Base-by-base conservation (phyloP, 768 basidiomycete species). In the Lentinus tigrinus region DNA sequence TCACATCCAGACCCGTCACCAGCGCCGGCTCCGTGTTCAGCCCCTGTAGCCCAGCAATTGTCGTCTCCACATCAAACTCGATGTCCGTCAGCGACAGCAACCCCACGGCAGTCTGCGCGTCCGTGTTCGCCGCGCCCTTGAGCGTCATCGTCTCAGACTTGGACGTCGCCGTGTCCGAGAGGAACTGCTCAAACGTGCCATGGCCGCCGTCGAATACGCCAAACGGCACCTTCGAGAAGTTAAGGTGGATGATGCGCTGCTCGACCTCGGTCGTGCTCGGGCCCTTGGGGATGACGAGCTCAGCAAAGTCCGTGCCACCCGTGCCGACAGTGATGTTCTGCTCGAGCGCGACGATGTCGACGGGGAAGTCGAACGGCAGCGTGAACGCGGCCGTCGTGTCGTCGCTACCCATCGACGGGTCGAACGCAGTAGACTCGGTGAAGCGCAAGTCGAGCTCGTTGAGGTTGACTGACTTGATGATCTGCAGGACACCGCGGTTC, bases 281-380 rank as follows among this genome's bases (percentile, higher is more conserved):
- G 2, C 76, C 78, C 54, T 80, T 79, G 0, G 87, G 87, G 44
- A 91, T 76, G 34, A 73, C 74, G 48, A 91, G 72, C 56, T 83
- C 75, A 14, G 87, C 88, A 56, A 90, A 85, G 6, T 79, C 72
- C 47, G 76, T 73, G 9, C 81, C 83, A 26, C 81, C 64, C 57
- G 75, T 78, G 13, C 78, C 80, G 47, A 84, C 73, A 5, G 76
- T 79, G 52, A 88, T 80, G 40, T 81, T 84, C 69, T 84, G 84
- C 51, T 82, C 78, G 42, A 90, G 68, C 1, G 84, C 75, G 2
- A 78, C 76, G 62, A 91, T 85, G 65, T 91, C 84, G 55, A 89
- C 58, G 0, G 88, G 85, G 74, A 91, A 89, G 16, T 70, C 77
- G 63, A 90, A 90, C 2, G 88, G 89, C 1, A 90, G 72, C 16